Percentiles rank a stretch among this genome's conserved stretches.
Evolutionary conservation across 108 stramenopile species (phyloP).

Genomic region (Cylindrotheca fusiformis): DNA sequence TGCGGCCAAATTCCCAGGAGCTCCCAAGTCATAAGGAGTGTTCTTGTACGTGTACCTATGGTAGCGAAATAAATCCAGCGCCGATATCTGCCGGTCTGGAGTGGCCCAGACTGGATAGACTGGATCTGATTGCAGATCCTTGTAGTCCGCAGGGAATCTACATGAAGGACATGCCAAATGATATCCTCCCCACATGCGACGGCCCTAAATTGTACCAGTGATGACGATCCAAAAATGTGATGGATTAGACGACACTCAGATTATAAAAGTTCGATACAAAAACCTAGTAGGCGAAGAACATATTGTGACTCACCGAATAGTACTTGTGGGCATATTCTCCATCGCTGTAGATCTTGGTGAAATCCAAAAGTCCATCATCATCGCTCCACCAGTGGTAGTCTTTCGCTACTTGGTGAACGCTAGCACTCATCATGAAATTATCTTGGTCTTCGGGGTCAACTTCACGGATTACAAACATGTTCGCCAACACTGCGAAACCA

Average conservation of each 20-base stretch:
- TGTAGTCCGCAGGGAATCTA: conserved; percentile 30
- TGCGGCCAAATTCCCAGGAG: conserved; percentile 42
- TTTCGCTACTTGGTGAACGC: conserved; percentile 64
- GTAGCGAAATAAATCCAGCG: conserved; percentile 47
- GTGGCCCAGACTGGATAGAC: conserved; percentile 61
- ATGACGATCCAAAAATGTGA: no score
- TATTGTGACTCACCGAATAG: no score
- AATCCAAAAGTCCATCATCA: conserved; percentile 35
- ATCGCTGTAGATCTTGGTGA: conserved; percentile 46
- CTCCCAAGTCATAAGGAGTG: conserved; percentile 54
- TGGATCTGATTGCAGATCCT: conserved; percentile 51
- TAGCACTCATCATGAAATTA: conserved; percentile 62
- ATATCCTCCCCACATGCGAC: conserved; percentile 43
- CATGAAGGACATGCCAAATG: conserved; percentile 23
- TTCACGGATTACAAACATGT: conserved; percentile 71
- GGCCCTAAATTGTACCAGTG: no score
- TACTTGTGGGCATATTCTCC: conserved; percentile 57
- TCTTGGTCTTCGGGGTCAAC: conserved; percentile 55
- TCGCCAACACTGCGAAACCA: conserved; percentile 74
- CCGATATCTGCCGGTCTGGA: conserved; percentile 36
- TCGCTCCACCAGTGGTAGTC: conserved; percentile 41
- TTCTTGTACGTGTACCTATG: conserved; percentile 74
- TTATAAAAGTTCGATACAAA: no score
- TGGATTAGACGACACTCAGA: no score
- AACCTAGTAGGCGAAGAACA: no score